Percentiles rank a stretch among this genome's conserved stretches.
phyloP scores from a whole-genome alignment of 768 basidiomycete species.

The Lentinula lateritia region DNA sequence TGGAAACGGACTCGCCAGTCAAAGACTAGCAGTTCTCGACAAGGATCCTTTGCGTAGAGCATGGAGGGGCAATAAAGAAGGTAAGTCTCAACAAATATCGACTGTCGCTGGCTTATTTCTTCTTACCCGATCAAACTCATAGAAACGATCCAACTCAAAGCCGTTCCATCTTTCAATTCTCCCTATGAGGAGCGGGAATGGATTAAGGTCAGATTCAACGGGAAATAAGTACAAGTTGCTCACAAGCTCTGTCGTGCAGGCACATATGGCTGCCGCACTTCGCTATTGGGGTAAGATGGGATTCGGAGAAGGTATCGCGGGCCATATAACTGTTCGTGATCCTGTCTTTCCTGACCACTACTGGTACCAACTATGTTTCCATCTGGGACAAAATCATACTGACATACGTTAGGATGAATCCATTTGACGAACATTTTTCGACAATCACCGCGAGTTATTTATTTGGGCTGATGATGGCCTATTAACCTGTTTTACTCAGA shows the following conservation, averaged over 20 bases:
- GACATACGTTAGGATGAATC: conserved; percentile 19
- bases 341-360: conserved; percentile 21
- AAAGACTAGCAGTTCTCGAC: background rate
- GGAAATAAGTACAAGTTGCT: background rate
- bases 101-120: background rate
- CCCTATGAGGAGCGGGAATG: conserved; percentile 21
- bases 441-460: conserved; percentile 16
- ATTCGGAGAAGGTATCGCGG: conserved; percentile 20
- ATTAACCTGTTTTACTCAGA: conserved; percentile 6
- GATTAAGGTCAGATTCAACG: conserved; percentile 15
- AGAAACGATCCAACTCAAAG: conserved; percentile 16
- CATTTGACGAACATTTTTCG: conserved; percentile 21
- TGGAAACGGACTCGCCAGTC: background rate
- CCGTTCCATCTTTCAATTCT: conserved; percentile 17
- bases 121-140: background rate
- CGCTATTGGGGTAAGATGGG: conserved; percentile 17
- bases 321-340: conserved; percentile 20
- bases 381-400: background rate
- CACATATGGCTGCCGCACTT: conserved; percentile 21
- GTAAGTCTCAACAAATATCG: background rate
- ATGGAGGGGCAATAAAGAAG: conserved; percentile 10
- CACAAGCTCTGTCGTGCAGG: conserved; percentile 5
- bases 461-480: background rate
- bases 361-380: conserved; percentile 11
- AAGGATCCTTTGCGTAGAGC: conserved; percentile 9